Evolutionary conservation across 257 asterid species (phyloP), one percentile per base, ranked within the genome.

Genomic region (Gentiana macrophylla): DNA sequence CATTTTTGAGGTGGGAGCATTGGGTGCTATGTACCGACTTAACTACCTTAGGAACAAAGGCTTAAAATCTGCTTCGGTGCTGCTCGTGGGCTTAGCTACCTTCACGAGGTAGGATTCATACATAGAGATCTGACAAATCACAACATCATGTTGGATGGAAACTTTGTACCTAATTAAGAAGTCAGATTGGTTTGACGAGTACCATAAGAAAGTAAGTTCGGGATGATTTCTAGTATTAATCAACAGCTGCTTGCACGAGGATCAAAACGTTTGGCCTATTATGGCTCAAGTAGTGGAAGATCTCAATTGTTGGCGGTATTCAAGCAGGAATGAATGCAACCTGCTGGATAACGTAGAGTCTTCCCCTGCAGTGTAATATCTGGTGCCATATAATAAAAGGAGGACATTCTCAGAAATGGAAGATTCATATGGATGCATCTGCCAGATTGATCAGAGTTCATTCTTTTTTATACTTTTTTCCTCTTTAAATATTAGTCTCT

Each of bases 21-120:
- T 60, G 5, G 72, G 62, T 4, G 54, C 13, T 1, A 67, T 60
- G 6, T 67, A 67, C 50, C 0, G n/a, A 51, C 12, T 5, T 2
- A 1, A 5, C 62, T 49, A 43, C 6, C 55, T 35, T 59, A 59
- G 67, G 48, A 62, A n/a, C 67, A 62, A 44, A 53, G 67, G 59
- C 50, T 62, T 41, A 62, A 4, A 36, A 62, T 62, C 44, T 62
- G 66, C 66, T 12, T 41, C 44, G 66, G 66, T 9, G 59, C 52
- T 33, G 66, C 60, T 51, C 53, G 41, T 33, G 66, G 66, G 6
- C 24, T 62, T 6, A 43, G 44, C 0, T 52, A 62, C 44, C 66
- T 52, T 36, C 66, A 62, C 35, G 32, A 41, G 46, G 10, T 41
- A 5, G 46, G 46, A 41, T 32, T 63, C 34, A 63, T 63, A 34